Conservation (phyloP, 345 rosid genomes). For the Ceriops tagal region DNA sequence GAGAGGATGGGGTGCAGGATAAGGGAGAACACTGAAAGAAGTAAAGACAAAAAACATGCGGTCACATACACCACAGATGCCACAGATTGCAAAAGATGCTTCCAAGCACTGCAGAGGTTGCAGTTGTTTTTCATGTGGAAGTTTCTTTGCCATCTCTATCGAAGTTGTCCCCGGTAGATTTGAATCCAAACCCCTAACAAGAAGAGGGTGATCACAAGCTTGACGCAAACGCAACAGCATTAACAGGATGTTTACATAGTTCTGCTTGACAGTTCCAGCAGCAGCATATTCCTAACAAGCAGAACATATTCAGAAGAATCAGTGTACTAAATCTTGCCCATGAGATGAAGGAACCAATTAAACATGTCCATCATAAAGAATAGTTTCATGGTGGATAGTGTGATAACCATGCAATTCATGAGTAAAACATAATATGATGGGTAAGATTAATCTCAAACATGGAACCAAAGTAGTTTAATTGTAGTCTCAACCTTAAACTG, state of each 20-base stretch:
- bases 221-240: constrained; percentile 99
- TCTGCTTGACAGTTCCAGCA: constrained; percentile 98
- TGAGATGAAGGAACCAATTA: neutral
- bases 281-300: constrained; percentile 82
- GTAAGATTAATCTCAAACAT: too few relatives aligned
- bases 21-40: constrained; percentile 1
- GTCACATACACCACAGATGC: constrained; percentile 81
- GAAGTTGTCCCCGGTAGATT: constrained; percentile 54
- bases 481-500: constrained; percentile 63
- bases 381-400: neutral
- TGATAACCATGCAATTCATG: too few relatives aligned
- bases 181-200: constrained; percentile 70
- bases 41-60: constrained; percentile 1
- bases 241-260: constrained; percentile 88
- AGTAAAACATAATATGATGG: too few relatives aligned
- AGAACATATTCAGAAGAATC: constrained; percentile 6
- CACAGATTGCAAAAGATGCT: constrained; percentile 81
- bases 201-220: constrained; percentile 98
- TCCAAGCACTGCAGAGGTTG: constrained; percentile 52
- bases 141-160: constrained; percentile 53
- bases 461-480: neutral
- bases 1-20: neutral
- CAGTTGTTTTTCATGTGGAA: constrained; percentile 40
- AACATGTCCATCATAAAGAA: neutral
- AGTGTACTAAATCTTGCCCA: neutral